phyloP scores from a whole-genome alignment of 495 filamentous ascomycete species.

The Extremus antarcticus region DNA sequence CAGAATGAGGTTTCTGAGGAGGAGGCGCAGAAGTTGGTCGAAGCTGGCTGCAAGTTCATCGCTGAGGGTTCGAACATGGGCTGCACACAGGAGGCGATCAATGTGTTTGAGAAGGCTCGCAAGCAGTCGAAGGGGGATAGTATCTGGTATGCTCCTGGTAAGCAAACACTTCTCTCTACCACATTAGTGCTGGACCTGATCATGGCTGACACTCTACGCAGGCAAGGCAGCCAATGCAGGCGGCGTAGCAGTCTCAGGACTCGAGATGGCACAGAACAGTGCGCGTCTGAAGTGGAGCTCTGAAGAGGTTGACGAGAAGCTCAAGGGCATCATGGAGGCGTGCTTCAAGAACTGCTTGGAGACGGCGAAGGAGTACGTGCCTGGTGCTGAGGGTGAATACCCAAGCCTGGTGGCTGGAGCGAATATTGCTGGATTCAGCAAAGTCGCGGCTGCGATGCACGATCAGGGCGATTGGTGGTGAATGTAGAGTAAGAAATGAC shows the following conservation, averaged over 20 bases:
- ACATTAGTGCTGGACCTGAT: neutral
- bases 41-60: slow-evolving; percentile 68
- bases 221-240: slow-evolving; percentile 90
- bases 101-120: slow-evolving; percentile 78
- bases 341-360: slow-evolving; percentile 87
- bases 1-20: slow-evolving; percentile 93
- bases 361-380: slow-evolving; percentile 80
- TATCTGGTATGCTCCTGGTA: slow-evolving; percentile 93
- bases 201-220: slow-evolving; percentile 7
- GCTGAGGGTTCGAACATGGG: slow-evolving; percentile 99
- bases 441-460: slow-evolving; percentile 89
- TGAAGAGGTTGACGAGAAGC: slow-evolving; percentile 84
- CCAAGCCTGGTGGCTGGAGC: slow-evolving; percentile 82
- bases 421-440: slow-evolving; percentile 96
- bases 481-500: neutral
- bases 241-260: slow-evolving; percentile 92
- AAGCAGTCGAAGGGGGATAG: slow-evolving; percentile 56
- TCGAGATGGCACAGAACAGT: slow-evolving; percentile 99
- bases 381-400: slow-evolving; percentile 65
- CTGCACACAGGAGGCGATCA: slow-evolving; percentile 90
- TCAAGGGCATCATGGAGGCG: slow-evolving; percentile 87
- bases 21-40: slow-evolving; percentile 74
- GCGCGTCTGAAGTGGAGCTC: slow-evolving; percentile 70
- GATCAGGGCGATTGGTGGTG: slow-evolving; percentile 96
- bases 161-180: slow-evolving; percentile 12